Evolutionary conservation across 2,329 filamentous ascomycete species (phyloP), one percentile per base, ranked within the genome.

Genomic region (Diaporthe aspalathi): DNA sequence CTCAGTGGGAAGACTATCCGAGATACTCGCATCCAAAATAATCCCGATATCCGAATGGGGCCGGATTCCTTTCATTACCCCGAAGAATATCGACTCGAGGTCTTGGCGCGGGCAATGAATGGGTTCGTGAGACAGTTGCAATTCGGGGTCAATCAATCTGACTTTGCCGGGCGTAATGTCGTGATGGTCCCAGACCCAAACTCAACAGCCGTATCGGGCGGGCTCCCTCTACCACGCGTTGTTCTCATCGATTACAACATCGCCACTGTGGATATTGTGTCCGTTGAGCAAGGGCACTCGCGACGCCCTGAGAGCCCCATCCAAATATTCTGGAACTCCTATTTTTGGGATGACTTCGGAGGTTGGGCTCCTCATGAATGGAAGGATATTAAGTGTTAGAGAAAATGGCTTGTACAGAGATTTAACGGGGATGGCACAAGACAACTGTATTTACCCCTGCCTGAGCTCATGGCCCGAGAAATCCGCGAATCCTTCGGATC

Each of bases 21-120:
- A 6, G 7, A 12, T 9, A 66, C 22, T 5, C 47, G 16, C 20
- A 35, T 22, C 14, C 35, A 14, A 9, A 66, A 66, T 14, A 12
- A 53, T 35, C 32, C 32, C 6, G 24, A 38, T 6, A 6, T 2
- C 22, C 0, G 5, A 1, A 43, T 24, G 47, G 47, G 32, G 35
- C 9, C 9, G 32, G 29, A 53, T 52, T 43, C 62, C 11, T 66
- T 66, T 3, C 62, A 53, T 14, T 53, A 66, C 6, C 62, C 62
- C 16, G 62, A 53, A 53, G 16, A 53, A 22, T 66, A 20, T 5
- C 47, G 47, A 6, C 47, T 66, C 9, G 62, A 66, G 35, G 22
- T 66, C 3, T 16, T 53, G 6, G 62, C 62, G 12, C 14, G 32
- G 16, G 35, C 35, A 12, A 20, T 53, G 47, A 49, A 43, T 7